Evolutionary conservation across 441 rosid species (phyloP), one percentile per base, ranked within the genome.

Genomic region (Gossypium trilobum): DNA sequence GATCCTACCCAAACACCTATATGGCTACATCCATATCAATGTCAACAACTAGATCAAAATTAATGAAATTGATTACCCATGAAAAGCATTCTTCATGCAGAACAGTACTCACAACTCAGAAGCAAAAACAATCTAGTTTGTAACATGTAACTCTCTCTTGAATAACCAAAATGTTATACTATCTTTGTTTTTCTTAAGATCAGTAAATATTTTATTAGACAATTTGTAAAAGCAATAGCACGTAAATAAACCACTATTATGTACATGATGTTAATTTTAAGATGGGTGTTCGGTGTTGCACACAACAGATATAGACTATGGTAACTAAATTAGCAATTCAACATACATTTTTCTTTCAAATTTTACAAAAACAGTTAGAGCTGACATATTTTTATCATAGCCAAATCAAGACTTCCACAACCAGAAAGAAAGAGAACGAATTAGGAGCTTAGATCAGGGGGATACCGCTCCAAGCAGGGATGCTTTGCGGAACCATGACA

Each of bases 401-500:
- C 20, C 44, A 17, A 31, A 52, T 52, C 19, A 73, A 54, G 68
- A 63, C 52, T 60, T 42, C 11, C 56, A 46, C 36, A 59, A 46
- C 36, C 62, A 75, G 56, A 51, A 71, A 71, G 42, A 65, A 50
- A 72, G 46, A 61, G 62, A 78, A 0, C 2, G 16, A 62, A 64
- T 73, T 63, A 63, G 70, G 58, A 58, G 56, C 46, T 62, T 58
- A 65, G 52, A 73, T 75, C 73, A 55, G 25, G 50, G 72, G 59
- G 86, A 70, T 90, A 96, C 99, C 87, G 98, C 96, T 78, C 87
- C 89, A 44, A 96, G 82, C 23, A 96, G 79, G 64, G 86, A 88
- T 74, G 97, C 92, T 84, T 88, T 91, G 61, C 97, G 87, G 85
- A 96, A 96, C 99, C 99, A 93, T 55, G 95, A 88, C 72, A 96